Evolutionary conservation across 257 asterid genomes (phyloP).

Genomic region (Solanum pennellii): DNA sequence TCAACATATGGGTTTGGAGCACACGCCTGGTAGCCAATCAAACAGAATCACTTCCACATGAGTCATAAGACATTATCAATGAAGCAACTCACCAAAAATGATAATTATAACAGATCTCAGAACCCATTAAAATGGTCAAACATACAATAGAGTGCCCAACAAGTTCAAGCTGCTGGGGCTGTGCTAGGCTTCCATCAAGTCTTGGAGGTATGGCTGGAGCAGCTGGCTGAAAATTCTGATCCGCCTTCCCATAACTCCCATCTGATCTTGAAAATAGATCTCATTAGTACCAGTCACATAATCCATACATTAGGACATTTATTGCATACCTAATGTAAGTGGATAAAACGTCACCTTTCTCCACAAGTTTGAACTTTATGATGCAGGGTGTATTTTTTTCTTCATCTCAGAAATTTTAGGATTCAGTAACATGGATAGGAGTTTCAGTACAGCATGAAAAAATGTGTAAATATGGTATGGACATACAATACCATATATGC

Average conservation of each 20-base stretch:
- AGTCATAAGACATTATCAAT: neutral
- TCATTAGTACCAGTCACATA: slow-evolving; percentile 1
- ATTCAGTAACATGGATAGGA: neutral
- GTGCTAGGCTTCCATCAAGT: slow-evolving; percentile 30
- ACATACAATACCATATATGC: neutral
- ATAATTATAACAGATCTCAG: neutral
- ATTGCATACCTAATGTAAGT: neutral
- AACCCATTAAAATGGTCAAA: neutral
- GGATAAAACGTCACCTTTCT: neutral
- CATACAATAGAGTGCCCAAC: slow-evolving; percentile 62
- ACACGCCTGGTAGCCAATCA: slow-evolving; percentile 35
- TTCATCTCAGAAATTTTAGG: neutral
- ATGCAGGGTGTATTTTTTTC: neutral
- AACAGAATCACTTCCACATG: neutral
- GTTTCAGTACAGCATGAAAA: neutral
- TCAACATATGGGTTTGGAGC: slow-evolving; percentile 43
- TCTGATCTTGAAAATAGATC: slow-evolving; percentile 29
- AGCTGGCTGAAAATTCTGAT: slow-evolving; percentile 26
- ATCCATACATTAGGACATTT: neutral
- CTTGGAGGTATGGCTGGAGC: slow-evolving; percentile 33
- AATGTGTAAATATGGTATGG: neutral
- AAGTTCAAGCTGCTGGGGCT: slow-evolving; percentile 51
- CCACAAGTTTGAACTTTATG: neutral
- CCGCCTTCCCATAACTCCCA: slow-evolving; percentile 18
- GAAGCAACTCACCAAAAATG: neutral